Base-by-base conservation (phyloP, 164 flowering plant species). In the Dillenia turbinata region DNA sequence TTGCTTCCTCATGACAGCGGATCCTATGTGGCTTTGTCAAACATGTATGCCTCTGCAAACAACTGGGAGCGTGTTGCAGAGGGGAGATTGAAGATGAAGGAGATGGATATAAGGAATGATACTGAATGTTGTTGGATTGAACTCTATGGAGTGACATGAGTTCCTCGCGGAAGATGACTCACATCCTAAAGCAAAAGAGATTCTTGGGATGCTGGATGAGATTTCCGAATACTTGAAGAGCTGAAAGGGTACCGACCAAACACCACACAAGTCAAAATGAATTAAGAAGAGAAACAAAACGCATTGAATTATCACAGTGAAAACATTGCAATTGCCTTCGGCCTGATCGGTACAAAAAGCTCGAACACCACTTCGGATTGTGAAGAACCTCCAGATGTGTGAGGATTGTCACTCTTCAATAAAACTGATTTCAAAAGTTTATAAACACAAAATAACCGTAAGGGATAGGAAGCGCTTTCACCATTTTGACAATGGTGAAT, bases 51-150 rank as follows among this genome's bases (percentile, higher is more conserved):
- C 11, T 76, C 84, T 63, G 60, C 53, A 19, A 80, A 78, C 52
- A 66, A 74, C 24, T 86, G 89, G 87, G 82, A 78, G 10, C 80
- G 53, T 24, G 87, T 82, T 63, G 67, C 81, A 8, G 63, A 73
- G 49, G 73, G 81, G 60, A 79, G 92, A 66, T 62, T 77, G 62
- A 70, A 14, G 73, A 84, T 86, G 87, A 86, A 78, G 71, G 73
- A 76, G 50, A 69, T 70, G 78, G 78, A 75, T 53, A 67, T 84
- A 33, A 76, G 77, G 72, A 86, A 86, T 71, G 81, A 82, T 26
- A 87, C 88, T 8, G 89, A 87, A 3, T 79, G 85, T 66, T 84
- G 89, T 66, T 83, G 82, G 89, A 78, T 85, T 56, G 86, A 76
- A 59, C 62, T 84, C 44, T 78, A 86, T 65, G 87, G 86, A 26